Percentiles rank a stretch among this genome's conserved stretches.
Evolutionary conservation across 139 green algal genomes (phyloP).

Genomic region (Micractinium sp.): DNA sequence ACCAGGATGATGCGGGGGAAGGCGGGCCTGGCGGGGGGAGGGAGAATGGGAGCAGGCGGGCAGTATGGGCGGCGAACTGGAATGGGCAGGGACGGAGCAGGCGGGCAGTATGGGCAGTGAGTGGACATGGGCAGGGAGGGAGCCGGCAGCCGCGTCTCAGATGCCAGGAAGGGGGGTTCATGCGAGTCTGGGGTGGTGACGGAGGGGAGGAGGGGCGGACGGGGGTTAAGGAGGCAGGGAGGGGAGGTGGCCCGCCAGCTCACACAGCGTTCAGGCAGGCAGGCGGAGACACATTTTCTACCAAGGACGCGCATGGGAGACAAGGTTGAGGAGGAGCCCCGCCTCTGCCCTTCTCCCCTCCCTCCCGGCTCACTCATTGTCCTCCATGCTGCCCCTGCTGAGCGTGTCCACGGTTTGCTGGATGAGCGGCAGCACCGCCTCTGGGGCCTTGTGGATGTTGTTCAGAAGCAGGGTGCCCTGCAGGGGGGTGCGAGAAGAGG

Average conservation of each 20-base stretch:
- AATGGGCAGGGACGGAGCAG: background rate
- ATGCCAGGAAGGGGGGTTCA: too few species aligned
- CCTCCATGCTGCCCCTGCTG: background rate
- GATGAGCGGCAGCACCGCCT: constrained; percentile 30
- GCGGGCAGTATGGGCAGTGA: background rate
- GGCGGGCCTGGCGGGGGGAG: background rate
- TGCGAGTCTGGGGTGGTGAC: too few species aligned
- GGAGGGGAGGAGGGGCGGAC: too few species aligned
- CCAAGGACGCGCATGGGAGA: too few species aligned
- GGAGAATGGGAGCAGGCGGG: background rate
- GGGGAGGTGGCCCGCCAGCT: too few species aligned
- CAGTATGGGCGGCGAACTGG: background rate
- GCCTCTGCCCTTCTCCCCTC: too few species aligned
- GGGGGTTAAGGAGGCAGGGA: too few species aligned
- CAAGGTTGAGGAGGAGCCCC: background rate
- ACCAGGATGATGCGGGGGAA: constrained; percentile 58
- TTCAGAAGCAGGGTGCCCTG: constrained; percentile 71
- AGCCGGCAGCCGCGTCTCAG: too few species aligned
- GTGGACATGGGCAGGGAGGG: background rate
- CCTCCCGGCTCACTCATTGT: background rate
- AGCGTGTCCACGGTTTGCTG: background rate
- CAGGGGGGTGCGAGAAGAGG: background rate
- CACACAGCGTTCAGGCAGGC: too few species aligned
- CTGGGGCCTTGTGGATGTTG: constrained; percentile 69
- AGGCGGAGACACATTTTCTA: too few species aligned